Evolutionary conservation across 768 basidiomycete species (phyloP).

Genomic region (Phlebiopsis flavidoalba): DNA sequence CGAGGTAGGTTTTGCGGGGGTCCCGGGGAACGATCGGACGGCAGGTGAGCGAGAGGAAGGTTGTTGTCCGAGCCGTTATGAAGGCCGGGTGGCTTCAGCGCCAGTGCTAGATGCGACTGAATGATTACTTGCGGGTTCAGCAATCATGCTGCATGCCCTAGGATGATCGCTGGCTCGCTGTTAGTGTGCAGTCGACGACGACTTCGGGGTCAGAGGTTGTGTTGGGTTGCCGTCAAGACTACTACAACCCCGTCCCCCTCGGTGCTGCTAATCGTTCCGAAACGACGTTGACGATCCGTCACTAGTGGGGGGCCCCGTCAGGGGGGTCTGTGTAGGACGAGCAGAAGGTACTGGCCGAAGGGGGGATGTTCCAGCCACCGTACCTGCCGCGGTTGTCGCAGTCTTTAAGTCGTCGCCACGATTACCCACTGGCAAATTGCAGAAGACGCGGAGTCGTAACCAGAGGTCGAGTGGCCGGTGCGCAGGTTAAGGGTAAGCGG

Average conservation of each 20-base stretch:
- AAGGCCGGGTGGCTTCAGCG: neutral
- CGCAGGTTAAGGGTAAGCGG: slow-evolving; percentile 30
- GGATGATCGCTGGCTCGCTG: neutral
- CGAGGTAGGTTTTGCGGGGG: slow-evolving; percentile 61
- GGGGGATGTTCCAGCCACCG: slow-evolving; percentile 1
- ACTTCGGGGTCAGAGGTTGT: neutral
- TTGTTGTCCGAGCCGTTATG: slow-evolving; percentile 22
- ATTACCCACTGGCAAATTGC: neutral
- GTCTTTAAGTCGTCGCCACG: neutral
- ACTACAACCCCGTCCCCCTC: too few species aligned
- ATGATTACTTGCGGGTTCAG: slow-evolving; percentile 7
- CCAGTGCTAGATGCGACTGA: slow-evolving; percentile 3
- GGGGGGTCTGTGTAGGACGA: neutral
- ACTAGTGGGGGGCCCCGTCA: neutral
- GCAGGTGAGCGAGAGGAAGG: slow-evolving; percentile 27
- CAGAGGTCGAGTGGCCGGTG: slow-evolving; percentile 12
- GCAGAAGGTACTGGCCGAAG: neutral
- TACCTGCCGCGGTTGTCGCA: neutral
- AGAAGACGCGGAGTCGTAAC: neutral
- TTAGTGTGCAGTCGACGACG: neutral
- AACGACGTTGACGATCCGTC: neutral
- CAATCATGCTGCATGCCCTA: too few species aligned
- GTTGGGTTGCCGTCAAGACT: neutral
- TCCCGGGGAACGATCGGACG: slow-evolving; percentile 44
- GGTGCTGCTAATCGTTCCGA: neutral